Evolutionary conservation across 139 green algal species (phyloP), one percentile per base, ranked within the genome.

Genomic region (Edaphochlamys debaryana): DNA sequence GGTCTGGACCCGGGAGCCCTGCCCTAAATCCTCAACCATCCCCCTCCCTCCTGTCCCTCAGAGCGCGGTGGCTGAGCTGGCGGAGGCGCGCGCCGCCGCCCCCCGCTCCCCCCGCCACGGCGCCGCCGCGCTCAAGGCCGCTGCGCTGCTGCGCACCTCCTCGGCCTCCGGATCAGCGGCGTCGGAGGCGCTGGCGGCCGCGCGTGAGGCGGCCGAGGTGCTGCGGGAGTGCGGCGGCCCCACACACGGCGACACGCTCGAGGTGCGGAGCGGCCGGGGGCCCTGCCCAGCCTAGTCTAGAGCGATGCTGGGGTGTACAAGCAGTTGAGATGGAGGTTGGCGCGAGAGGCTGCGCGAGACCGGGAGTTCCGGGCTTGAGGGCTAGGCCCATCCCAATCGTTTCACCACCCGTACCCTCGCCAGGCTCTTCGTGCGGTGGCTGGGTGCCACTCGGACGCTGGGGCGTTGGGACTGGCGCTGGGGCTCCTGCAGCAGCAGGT

Each of bases 401-500:
- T n/a, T n/a, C n/a, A n/a, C n/a, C n/a, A n/a, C n/a, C n/a, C n/a
- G n/a, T n/a, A n/a, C n/a, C n/a, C n/a, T n/a, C n/a, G n/a, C n/a
- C 56, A 80, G 73, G 37, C 73, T 1, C 73, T 80, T 3, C 73
- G 56, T 0, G 38, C 37, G 11, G 56, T 80, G 32, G 73, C 73
- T 1, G 37, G 29, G 7, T 80, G 73, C 54, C 73, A 80, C 56
- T 32, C 30, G 56, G 73, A 80, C 73, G 37, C 58, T 54, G 73
- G 73, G 27, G 22, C 56, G 6, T 6, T 19, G 17, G n/a, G 9
- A 5, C 73, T 45, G 56, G 73, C 73, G 15, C 9, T 69, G 73
- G 73, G 25, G 38, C 37, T 80, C 27, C 37, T 80, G 73, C 30
- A 69, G 73, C 54, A 58, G 56, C 73, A 80, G 73, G 73, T 69